Conservation (phyloP, 345 rosid species). For the Barbarea vulgaris region DNA sequence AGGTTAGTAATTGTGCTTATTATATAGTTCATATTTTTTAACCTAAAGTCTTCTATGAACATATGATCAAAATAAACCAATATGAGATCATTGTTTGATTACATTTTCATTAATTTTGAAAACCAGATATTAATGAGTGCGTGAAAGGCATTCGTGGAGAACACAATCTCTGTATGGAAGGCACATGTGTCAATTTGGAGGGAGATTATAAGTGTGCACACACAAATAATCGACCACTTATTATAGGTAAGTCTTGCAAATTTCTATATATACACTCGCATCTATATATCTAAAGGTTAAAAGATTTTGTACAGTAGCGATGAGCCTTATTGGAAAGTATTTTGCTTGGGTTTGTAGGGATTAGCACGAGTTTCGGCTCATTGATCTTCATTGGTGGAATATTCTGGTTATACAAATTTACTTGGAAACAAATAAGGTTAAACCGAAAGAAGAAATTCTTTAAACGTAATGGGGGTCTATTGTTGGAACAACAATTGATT, state of each 20-base stretch:
- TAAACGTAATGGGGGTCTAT: constrained; percentile 36
- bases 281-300: background rate
- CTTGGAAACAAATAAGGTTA: background rate
- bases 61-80: no score
- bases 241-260: constrained; percentile 14
- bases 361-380: constrained; percentile 19
- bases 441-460: constrained; percentile 30
- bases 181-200: background rate
- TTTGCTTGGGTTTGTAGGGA: background rate
- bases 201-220: background rate
- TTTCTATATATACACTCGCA: background rate
- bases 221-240: constrained; percentile 1
- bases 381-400: constrained; percentile 6
- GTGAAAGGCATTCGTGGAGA: background rate
- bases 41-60: background rate
- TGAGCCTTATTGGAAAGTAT: background rate
- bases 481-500: constrained; percentile 41
- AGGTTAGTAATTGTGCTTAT: constrained; percentile 27
- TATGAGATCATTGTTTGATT: background rate
- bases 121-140: constrained; percentile 24
- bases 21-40: background rate
- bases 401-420: constrained; percentile 13
- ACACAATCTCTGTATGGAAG: background rate
- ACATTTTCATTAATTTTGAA: background rate
- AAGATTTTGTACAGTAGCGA: background rate